Percentiles rank a stretch among this genome's conserved stretches.
phyloP scores from a whole-genome alignment of 257 asterid genomes.

The Nicotiana knightiana region DNA sequence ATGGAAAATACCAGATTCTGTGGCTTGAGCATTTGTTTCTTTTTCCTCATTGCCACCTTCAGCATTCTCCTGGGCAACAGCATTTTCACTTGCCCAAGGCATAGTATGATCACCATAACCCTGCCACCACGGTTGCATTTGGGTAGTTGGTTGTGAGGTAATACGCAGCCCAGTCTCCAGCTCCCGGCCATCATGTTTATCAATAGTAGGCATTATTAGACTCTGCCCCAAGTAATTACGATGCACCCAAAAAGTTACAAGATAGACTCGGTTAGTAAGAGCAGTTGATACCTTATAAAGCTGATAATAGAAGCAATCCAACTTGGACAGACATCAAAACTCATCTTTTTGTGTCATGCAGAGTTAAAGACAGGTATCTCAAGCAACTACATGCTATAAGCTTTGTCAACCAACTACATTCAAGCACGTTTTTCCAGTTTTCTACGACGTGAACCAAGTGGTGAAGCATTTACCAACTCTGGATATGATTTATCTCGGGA shows the following conservation, averaged over 20 bases:
- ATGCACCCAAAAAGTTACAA: slow-evolving; percentile 23
- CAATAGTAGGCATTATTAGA: slow-evolving; percentile 61
- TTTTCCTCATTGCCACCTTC: slow-evolving; percentile 32
- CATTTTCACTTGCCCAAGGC: slow-evolving; percentile 31
- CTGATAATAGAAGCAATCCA: background rate
- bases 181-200: slow-evolving; percentile 37
- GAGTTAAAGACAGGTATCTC: background rate
- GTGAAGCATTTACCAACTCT: background rate
- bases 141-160: slow-evolving; percentile 33
- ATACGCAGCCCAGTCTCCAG: slow-evolving; percentile 38
- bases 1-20: slow-evolving; percentile 39
- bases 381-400: background rate
- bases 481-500: background rate
- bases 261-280: slow-evolving; percentile 4
- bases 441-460: background rate
- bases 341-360: background rate
- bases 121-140: slow-evolving; percentile 71
- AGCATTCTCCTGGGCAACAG: slow-evolving; percentile 24
- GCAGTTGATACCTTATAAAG: background rate
- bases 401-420: background rate
- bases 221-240: slow-evolving; percentile 23
- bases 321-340: background rate
- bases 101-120: slow-evolving; percentile 44
- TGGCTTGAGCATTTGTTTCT: slow-evolving; percentile 22
- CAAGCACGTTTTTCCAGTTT: background rate